phyloP scores from a whole-genome alignment of 2,329 filamentous ascomycete genomes.

The Monosporascus sp. region DNA sequence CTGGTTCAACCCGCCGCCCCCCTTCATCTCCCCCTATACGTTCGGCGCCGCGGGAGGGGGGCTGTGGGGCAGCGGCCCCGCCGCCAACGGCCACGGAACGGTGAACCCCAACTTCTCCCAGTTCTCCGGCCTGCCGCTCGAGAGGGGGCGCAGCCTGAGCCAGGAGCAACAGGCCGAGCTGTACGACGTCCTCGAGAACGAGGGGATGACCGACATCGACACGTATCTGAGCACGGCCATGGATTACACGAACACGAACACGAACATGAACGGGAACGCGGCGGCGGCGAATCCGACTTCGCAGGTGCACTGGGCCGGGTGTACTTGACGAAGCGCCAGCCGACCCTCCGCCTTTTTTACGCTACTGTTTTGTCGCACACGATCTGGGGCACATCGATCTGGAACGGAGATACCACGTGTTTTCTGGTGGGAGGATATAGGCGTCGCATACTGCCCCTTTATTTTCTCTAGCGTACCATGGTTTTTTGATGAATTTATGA shows the following conservation, averaged over 20 bases:
- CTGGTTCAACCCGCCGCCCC: conserved; percentile 50
- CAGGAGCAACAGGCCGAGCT: conserved; percentile 79
- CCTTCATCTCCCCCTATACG: conserved; percentile 48
- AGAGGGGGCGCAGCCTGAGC: conserved; percentile 64
- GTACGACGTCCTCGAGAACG: conserved; percentile 72
- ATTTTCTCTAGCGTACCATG: too few species aligned
- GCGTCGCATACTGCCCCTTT: too few species aligned
- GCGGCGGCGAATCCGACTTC: neutral
- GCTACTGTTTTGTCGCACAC: too few species aligned
- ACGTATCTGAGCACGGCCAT: conserved; percentile 47
- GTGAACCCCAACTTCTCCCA: conserved; percentile 18
- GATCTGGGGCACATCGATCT: too few species aligned
- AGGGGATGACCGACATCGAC: conserved; percentile 59
- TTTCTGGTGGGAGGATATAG: too few species aligned
- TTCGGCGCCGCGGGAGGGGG: conserved; percentile 38
- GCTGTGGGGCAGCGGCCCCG: conserved; percentile 31
- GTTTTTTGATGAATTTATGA: too few species aligned
- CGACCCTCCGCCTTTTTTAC: too few species aligned
- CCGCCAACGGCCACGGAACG: conserved; percentile 17
- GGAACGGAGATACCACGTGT: too few species aligned
- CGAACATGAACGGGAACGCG: neutral
- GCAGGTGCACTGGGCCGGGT: neutral
- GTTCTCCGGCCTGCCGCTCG: conserved; percentile 28
- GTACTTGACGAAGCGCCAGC: neutral
- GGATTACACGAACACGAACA: conserved; percentile 7